A percentile compares a stretch with the other conserved stretches of the same genome.
Evolutionary conservation across 257 asterid genomes (phyloP).

Genomic region (Vinca minor): DNA sequence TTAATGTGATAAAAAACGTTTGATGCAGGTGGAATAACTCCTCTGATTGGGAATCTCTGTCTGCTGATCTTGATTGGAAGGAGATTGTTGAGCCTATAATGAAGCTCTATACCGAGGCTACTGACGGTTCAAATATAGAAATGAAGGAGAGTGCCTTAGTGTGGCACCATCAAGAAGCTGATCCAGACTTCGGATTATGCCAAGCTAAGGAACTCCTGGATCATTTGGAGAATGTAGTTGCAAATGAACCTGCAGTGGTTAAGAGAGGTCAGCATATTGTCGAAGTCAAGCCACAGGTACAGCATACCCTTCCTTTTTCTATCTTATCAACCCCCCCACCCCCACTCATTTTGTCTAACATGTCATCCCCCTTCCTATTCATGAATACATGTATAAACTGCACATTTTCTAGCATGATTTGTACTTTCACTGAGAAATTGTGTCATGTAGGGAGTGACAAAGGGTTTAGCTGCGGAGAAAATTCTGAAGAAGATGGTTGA

Average conservation of each 20-base stretch:
- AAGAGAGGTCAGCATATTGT: conserved; percentile 84
- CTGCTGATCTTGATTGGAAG: conserved; percentile 77
- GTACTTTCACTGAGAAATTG: conserved; percentile 9
- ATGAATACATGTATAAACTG: background rate
- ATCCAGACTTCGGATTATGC: conserved; percentile 87
- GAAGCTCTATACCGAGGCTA: conserved; percentile 72
- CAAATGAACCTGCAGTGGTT: conserved; percentile 90
- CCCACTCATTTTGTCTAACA: too few species aligned
- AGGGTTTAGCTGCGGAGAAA: conserved; percentile 70
- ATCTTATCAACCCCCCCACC: too few species aligned
- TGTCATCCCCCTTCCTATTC: background rate
- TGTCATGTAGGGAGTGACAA: conserved; percentile 72
- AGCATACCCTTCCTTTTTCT: conserved; percentile 10
- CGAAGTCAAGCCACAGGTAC: conserved; percentile 92
- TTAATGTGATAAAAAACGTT: conserved; percentile 6
- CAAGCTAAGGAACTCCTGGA: conserved; percentile 74
- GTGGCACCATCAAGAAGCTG: conserved; percentile 86
- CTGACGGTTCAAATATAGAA: conserved; percentile 84
- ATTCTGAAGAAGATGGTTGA: conserved; percentile 47
- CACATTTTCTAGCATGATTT: background rate
- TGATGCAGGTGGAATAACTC: conserved; percentile 44
- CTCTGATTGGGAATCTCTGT: conserved; percentile 62
- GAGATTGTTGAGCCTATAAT: conserved; percentile 75
- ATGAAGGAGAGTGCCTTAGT: conserved; percentile 81
- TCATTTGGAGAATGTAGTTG: conserved; percentile 76